Conservation (phyloP, 2,329 filamentous ascomycete genomes). For the Fusarium oxysporum region DNA sequence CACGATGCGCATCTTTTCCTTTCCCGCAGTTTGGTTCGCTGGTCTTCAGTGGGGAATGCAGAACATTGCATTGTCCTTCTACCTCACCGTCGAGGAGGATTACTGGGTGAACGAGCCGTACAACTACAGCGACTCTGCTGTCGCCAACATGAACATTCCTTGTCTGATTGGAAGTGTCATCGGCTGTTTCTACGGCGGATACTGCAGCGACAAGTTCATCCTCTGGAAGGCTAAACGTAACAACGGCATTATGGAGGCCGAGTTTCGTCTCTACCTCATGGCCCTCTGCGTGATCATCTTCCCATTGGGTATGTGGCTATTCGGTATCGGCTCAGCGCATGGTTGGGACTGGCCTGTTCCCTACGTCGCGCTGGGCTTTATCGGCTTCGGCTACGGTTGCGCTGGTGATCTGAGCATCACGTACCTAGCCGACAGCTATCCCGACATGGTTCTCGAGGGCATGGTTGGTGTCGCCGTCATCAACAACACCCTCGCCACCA, state of each 20-base stretch:
- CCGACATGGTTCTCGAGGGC: slow-evolving; percentile 67
- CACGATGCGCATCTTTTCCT: slow-evolving; percentile 67
- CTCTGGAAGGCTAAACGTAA: slow-evolving; percentile 66
- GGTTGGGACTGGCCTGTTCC: slow-evolving; percentile 65
- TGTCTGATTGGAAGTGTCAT: slow-evolving; percentile 65
- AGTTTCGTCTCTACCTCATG: slow-evolving; percentile 65
- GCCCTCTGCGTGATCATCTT: slow-evolving; percentile 62
- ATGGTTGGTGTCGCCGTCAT: slow-evolving; percentile 69
- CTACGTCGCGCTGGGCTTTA: slow-evolving; percentile 67
- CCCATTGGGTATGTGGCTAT: slow-evolving; percentile 63
- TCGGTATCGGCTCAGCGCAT: slow-evolving; percentile 63
- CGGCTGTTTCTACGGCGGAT: slow-evolving; percentile 68
- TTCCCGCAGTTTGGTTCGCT: slow-evolving; percentile 68
- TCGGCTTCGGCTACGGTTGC: slow-evolving; percentile 70
- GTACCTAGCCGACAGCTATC: slow-evolving; percentile 67
- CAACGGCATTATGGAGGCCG: slow-evolving; percentile 65
- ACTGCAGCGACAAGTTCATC: slow-evolving; percentile 66
- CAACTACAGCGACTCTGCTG: slow-evolving; percentile 64
- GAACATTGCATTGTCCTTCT: slow-evolving; percentile 70
- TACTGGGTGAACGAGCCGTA: slow-evolving; percentile 65
- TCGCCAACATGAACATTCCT: slow-evolving; percentile 69
- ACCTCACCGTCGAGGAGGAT: slow-evolving; percentile 68
- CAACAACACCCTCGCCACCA: slow-evolving; percentile 65
- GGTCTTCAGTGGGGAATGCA: slow-evolving; percentile 70
- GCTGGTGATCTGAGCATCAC: slow-evolving; percentile 67